Evolutionary conservation across 2,329 filamentous ascomycete species (phyloP).

Genomic region (Ceratocystis huliohia): DNA sequence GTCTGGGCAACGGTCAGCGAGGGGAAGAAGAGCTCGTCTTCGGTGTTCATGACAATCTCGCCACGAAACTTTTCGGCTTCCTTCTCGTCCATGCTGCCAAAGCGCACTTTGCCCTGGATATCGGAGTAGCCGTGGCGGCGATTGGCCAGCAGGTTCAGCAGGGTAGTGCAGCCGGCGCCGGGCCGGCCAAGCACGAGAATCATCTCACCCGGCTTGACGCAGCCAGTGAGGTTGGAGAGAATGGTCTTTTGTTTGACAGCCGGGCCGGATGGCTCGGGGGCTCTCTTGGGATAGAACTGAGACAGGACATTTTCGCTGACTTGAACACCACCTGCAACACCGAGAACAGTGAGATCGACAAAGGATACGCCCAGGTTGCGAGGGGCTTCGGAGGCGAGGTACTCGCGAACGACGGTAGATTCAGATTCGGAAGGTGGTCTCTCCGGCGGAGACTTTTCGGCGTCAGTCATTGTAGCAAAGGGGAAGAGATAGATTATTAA

Average conservation of each 20-base stretch:
- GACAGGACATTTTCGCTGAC: constrained; percentile 52
- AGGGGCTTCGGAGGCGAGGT: constrained; percentile 1
- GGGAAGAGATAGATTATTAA: background rate
- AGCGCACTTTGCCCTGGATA: constrained; percentile 47
- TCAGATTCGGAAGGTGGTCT: constrained; percentile 3
- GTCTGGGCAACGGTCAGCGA: constrained; percentile 59
- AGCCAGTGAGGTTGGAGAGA: constrained; percentile 52
- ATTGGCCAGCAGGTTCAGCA: constrained; percentile 58
- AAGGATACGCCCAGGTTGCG: constrained; percentile 13
- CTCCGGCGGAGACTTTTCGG: background rate
- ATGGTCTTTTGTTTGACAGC: constrained; percentile 35
- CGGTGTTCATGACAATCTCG: constrained; percentile 57
- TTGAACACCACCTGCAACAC: constrained; percentile 12
- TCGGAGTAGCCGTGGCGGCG: constrained; percentile 45
- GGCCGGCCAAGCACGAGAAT: constrained; percentile 55
- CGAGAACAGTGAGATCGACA: constrained; percentile 10
- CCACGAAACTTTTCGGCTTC: constrained; percentile 40
- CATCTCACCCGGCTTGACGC: constrained; percentile 62
- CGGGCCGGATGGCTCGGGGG: constrained; percentile 36
- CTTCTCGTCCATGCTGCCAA: constrained; percentile 38
- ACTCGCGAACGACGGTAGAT: background rate
- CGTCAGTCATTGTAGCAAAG: background rate
- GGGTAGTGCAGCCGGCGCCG: constrained; percentile 56
- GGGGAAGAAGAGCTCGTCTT: constrained; percentile 53
- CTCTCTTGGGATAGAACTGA: constrained; percentile 44